Conservation (phyloP, 2,329 filamentous ascomycete species). For the Nemania diffusa region DNA sequence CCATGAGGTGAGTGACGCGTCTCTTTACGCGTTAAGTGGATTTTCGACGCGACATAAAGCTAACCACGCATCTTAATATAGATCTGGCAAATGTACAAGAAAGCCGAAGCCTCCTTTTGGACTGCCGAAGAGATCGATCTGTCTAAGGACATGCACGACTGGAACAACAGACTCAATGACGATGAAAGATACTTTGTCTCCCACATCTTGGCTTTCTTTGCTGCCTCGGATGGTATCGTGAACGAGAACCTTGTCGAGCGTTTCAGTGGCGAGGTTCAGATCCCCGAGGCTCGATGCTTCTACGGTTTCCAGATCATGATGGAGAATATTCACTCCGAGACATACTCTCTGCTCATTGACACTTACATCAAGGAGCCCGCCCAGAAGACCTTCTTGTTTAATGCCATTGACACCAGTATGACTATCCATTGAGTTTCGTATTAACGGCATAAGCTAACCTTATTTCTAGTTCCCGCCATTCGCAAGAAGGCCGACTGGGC, state of each 20-base stretch:
- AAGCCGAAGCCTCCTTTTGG: slow-evolving; percentile 99
- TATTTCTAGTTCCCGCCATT: slow-evolving; percentile 83
- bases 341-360: slow-evolving; percentile 98
- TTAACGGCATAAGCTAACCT: slow-evolving; percentile 29
- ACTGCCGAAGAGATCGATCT: slow-evolving; percentile 99
- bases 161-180: slow-evolving; percentile 96
- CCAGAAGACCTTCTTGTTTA: slow-evolving; percentile 94
- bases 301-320: slow-evolving; percentile 99
- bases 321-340: slow-evolving; percentile 99
- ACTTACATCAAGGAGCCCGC: slow-evolving; percentile 98
- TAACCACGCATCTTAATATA: slow-evolving; percentile 58
- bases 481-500: slow-evolving; percentile 99
- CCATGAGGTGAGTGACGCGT: slow-evolving; percentile 84
- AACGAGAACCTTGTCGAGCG: slow-evolving; percentile 99
- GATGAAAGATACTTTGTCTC: slow-evolving; percentile 99
- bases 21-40: slow-evolving; percentile 76
- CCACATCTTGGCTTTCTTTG: slow-evolving; percentile 98
- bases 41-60: slow-evolving; percentile 44
- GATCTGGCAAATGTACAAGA: slow-evolving; percentile 99
- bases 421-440: not conserved
- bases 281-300: slow-evolving; percentile 98
- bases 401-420: slow-evolving; percentile 96
- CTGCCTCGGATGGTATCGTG: slow-evolving; percentile 97
- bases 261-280: slow-evolving; percentile 96
- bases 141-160: slow-evolving; percentile 98